A percentile compares a stretch with the other conserved stretches of the same genome.
Evolutionary conservation across 345 rosid species (phyloP).

Genomic region (Syzygium oleosum): DNA sequence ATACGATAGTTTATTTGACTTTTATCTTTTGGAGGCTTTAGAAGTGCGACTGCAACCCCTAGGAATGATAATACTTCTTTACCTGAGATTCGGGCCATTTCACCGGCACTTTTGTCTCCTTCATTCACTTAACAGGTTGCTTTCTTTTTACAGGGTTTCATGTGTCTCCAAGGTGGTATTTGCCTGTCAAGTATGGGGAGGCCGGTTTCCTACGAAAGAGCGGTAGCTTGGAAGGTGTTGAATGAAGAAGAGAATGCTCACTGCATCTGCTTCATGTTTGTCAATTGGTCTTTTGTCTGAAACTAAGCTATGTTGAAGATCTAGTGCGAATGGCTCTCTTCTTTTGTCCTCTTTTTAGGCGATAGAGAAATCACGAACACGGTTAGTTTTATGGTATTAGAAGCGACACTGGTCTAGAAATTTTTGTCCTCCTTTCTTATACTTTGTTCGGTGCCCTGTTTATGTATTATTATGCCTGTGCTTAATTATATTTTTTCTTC

Average conservation of each 20-base stretch:
- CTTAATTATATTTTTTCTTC: background rate
- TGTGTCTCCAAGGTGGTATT: constrained; percentile 75
- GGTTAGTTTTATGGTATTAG: background rate
- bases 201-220: constrained; percentile 80
- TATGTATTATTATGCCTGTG: background rate
- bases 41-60: background rate
- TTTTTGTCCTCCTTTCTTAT: background rate
- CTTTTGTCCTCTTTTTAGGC: background rate
- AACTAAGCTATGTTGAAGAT: background rate
- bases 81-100: background rate
- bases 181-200: constrained; percentile 98
- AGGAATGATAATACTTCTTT: background rate
- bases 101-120: background rate
- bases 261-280: constrained; percentile 87
- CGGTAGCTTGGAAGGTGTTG: constrained; percentile 90
- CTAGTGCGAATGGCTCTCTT: background rate
- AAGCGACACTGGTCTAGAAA: background rate
- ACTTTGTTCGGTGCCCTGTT: background rate
- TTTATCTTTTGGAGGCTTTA: no score
- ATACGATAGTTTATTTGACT: background rate
- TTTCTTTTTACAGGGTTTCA: constrained; percentile 50
- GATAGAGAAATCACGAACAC: background rate
- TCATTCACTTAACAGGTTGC: background rate
- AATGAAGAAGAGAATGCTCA: constrained; percentile 82
- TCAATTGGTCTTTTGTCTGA: constrained; percentile 92